A percentile compares a stretch with the other conserved stretches of the same genome.
Evolutionary conservation across 805 yeast genomes (phyloP).

Genomic region (Wickerhamia fluorescens): DNA sequence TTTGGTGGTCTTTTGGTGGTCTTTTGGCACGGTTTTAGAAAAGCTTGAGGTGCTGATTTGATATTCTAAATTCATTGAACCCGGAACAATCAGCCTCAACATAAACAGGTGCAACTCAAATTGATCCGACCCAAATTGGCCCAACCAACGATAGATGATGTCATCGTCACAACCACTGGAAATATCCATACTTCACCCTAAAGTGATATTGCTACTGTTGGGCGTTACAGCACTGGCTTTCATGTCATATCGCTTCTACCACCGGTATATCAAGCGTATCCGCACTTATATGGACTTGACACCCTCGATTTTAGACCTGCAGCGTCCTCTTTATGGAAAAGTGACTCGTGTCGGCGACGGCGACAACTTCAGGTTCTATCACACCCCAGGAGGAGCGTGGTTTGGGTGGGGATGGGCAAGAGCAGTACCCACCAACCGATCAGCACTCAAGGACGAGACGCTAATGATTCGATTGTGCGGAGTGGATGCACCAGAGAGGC

Average conservation of each 20-base stretch:
- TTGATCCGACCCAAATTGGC: too few species aligned
- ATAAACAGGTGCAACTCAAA: too few species aligned
- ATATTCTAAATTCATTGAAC: too few species aligned
- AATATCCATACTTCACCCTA: conserved; percentile 25
- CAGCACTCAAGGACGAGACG: conserved; percentile 54
- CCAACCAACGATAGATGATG: too few species aligned
- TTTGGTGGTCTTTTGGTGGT: too few species aligned
- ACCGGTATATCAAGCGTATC: conserved; percentile 27
- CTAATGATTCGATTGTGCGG: conserved; percentile 82
- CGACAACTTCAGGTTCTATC: conserved; percentile 88
- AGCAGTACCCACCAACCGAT: conserved; percentile 45
- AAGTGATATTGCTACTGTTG: conserved; percentile 31
- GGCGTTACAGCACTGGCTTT: conserved; percentile 25
- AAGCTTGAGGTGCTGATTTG: too few species aligned
- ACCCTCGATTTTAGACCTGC: conserved; percentile 24
- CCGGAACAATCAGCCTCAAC: too few species aligned
- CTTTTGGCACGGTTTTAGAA: too few species aligned
- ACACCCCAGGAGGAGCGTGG: conserved; percentile 83
- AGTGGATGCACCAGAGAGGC: conserved; percentile 92
- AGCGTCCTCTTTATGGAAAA: conserved; percentile 43
- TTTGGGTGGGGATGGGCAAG: conserved; percentile 96
- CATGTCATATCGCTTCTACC: conserved; percentile 23
- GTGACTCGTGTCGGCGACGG: conserved; percentile 94
- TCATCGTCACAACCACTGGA: too few species aligned
- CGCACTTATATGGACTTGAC: conserved; percentile 32